phyloP scores from a whole-genome alignment of 176 grass and related monocot species.

The Aegilops longissima region DNA sequence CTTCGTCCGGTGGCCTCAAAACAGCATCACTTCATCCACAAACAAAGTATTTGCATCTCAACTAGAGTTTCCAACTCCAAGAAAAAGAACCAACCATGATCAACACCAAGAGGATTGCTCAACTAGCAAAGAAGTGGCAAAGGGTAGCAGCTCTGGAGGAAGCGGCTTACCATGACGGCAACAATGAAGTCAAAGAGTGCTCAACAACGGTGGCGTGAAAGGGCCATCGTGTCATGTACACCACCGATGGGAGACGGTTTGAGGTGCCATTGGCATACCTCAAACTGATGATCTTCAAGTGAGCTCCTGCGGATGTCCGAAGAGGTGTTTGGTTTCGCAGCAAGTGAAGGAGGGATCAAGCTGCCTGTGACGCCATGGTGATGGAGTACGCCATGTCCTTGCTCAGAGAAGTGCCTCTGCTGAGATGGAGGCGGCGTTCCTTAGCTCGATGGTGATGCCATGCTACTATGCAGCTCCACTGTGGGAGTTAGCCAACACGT shows the following conservation, averaged over 20 bases:
- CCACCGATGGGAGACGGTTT: constrained; percentile 7
- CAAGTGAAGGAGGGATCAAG: constrained; percentile 34
- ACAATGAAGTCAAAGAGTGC: not conserved
- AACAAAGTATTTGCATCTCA: constrained; percentile 9
- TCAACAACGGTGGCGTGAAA: not conserved
- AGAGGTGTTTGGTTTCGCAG: constrained; percentile 54
- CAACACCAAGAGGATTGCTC: constrained; percentile 41
- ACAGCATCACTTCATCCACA: constrained; percentile 12
- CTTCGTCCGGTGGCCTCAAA: not conserved
- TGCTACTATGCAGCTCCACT: not conserved
- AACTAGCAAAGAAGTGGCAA: constrained; percentile 64
- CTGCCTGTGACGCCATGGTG: constrained; percentile 40
- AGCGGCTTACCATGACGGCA: not conserved
- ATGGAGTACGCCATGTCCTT: constrained; percentile 49
- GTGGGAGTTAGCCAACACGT: constrained; percentile 13
- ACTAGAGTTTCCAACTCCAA: not conserved
- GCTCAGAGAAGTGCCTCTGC: constrained; percentile 31
- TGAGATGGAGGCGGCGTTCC: constrained; percentile 41
- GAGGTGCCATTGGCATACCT: constrained; percentile 34
- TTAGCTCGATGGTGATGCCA: constrained; percentile 32
- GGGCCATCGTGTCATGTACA: constrained; percentile 34
- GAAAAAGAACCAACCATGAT: constrained; percentile 33
- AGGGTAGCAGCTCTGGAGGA: constrained; percentile 36
- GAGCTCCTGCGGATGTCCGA: constrained; percentile 35
- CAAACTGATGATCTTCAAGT: not conserved